phyloP scores from a whole-genome alignment of 768 basidiomycete species.

The Lentinula boryana region DNA sequence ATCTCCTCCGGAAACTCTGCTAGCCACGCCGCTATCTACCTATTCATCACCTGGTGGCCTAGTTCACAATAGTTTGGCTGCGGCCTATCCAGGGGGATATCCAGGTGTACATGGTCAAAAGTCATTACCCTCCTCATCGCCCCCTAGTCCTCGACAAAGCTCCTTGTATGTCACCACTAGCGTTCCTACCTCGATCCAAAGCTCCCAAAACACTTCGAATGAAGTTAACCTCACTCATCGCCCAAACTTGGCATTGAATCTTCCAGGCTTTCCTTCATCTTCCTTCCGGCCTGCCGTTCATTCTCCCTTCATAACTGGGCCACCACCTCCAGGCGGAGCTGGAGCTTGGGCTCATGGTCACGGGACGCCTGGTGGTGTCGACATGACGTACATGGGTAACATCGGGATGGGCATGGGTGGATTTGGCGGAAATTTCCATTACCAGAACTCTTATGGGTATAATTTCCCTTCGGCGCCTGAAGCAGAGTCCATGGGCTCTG shows the following conservation, averaged over 20 bases:
- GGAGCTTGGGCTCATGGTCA: neutral
- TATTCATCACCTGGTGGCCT: constrained; percentile 33
- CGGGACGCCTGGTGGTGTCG: constrained; percentile 4
- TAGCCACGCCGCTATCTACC: constrained; percentile 41
- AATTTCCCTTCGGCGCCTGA: neutral
- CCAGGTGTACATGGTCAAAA: neutral
- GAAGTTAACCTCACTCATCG: neutral
- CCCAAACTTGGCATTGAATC: neutral
- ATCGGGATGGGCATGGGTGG: constrained; percentile 41
- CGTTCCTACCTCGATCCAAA: neutral
- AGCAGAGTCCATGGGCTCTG: neutral
- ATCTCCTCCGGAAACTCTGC: constrained; percentile 41
- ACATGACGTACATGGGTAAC: constrained; percentile 3
- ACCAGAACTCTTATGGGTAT: constrained; percentile 2
- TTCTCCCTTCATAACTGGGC: constrained; percentile 2
- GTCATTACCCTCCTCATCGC: neutral
- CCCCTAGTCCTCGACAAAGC: neutral
- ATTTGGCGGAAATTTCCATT: constrained; percentile 10
- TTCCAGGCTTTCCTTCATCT: constrained; percentile 1
- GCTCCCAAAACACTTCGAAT: neutral
- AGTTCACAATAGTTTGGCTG: constrained; percentile 4
- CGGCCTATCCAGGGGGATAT: constrained; percentile 7
- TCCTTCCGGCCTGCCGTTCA: neutral
- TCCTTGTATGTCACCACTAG: neutral
- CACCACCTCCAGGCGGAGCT: neutral